A percentile compares a stretch with the other conserved stretches of the same genome.
phyloP scores from a whole-genome alignment of 2,329 filamentous ascomycete genomes.

The Eurotiales sp. region DNA sequence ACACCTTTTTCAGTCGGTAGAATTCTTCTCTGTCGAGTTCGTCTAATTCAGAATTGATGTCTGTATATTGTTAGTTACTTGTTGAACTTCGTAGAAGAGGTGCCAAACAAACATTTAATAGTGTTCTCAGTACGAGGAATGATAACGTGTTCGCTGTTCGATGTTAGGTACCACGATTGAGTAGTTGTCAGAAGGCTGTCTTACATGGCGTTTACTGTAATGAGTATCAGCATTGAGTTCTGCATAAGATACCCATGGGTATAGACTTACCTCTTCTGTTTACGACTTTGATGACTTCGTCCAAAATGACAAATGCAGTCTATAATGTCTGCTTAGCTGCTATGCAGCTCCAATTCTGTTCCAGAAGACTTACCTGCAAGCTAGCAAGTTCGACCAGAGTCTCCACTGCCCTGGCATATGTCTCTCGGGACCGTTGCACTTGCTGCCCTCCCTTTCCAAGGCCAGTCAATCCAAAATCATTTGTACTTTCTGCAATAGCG shows the following conservation, averaged over 20 bases:
- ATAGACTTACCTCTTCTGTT: slow-evolving; percentile 74
- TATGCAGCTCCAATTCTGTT: not conserved
- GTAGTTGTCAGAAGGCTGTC: slow-evolving; percentile 28
- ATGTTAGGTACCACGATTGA: slow-evolving; percentile 14
- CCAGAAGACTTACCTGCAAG: slow-evolving; percentile 59
- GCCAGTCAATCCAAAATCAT: slow-evolving; percentile 94
- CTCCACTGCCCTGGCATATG: slow-evolving; percentile 92
- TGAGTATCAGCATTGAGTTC: slow-evolving; percentile 21
- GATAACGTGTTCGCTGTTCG: slow-evolving; percentile 60
- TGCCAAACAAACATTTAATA: slow-evolving; percentile 74
- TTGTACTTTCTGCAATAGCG: slow-evolving; percentile 81
- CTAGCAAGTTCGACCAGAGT: slow-evolving; percentile 92
- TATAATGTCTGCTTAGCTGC: slow-evolving; percentile 29
- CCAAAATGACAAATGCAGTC: slow-evolving; percentile 95
- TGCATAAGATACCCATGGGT: not conserved
- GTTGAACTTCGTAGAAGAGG: not conserved
- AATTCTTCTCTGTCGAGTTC: slow-evolving; percentile 98
- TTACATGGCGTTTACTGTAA: slow-evolving; percentile 83
- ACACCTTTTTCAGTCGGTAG: slow-evolving; percentile 93
- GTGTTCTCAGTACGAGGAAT: slow-evolving; percentile 98
- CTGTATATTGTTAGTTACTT: slow-evolving; percentile 36
- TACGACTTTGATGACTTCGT: slow-evolving; percentile 99
- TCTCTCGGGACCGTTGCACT: slow-evolving; percentile 90
- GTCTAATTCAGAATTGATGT: slow-evolving; percentile 97
- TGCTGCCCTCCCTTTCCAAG: slow-evolving; percentile 96